Evolutionary conservation across 2,329 filamentous ascomycete genomes (phyloP), one percentile per base, ranked within the genome.

Genomic region (Chaetothyriales sp.): DNA sequence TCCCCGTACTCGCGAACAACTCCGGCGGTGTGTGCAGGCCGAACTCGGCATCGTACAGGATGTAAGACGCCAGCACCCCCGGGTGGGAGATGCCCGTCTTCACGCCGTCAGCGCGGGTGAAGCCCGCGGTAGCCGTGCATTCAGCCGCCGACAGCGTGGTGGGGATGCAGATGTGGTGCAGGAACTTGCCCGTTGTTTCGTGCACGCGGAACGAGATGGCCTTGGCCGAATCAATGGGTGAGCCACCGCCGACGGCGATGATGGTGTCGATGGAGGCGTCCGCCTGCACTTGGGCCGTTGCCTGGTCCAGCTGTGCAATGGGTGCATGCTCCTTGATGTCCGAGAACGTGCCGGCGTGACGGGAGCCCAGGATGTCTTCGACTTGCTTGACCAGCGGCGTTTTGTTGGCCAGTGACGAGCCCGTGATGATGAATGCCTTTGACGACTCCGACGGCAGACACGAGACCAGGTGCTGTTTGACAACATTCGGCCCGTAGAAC

Each of bases 391-490:
- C 70, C 6, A 80, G 66, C 0, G 69, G 65, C 0, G 77, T 79
- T 58, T 77, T 79, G 44, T 63, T 74, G 5, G 74, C 73, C 5
- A 80, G 68, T 0, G 76, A 78, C 44, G 64, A 67, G 20, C 76
- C 75, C 1, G 77, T 79, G 45, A 80, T 72, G 59, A 80, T 75
- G 64, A 78, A 79, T 1, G 76, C 77, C 64, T 77, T 77, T 49
- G 74, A 77, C 2, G 60, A 61, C 9, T 54, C 47, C 8, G 57
- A 55, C 3, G 61, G 74, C 0, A 78, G 68, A 48, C 66, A 68
- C 18, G 67, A 64, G 10, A 73, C 54, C 1, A 78, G 64, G 56
- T 78, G 66, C 8, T 70, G 69, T 51, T 67, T 53, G 2, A 78
- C 75, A 6, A 68, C 71, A 22, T 67, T 61, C 4, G 70, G 61